Evolutionary conservation across 2,329 filamentous ascomycete genomes (phyloP).

Genomic region (Colletotrichum viniferum): DNA sequence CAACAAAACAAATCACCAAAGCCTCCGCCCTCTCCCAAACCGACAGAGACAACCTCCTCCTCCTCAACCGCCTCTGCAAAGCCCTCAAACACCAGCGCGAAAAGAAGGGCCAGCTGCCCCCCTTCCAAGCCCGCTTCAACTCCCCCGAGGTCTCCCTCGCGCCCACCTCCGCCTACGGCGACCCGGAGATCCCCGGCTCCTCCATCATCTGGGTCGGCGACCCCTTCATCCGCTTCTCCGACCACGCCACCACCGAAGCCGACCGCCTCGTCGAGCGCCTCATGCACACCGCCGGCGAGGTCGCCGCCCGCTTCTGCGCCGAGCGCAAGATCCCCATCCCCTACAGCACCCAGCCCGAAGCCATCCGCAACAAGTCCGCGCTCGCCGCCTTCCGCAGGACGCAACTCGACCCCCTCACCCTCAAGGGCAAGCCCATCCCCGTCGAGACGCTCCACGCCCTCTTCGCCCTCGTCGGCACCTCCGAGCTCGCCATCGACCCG

Average conservation of each 20-base stretch:
- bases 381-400: constrained; percentile 42
- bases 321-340: constrained; percentile 63
- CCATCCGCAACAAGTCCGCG: constrained; percentile 35
- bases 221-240: constrained; percentile 52
- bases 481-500: constrained; percentile 56
- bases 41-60: constrained; percentile 50
- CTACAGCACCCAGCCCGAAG: constrained; percentile 57
- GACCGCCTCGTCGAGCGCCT: constrained; percentile 48
- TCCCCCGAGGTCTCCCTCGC: constrained; percentile 47
- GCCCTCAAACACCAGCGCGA: constrained; percentile 40
- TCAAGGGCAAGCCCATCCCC: constrained; percentile 35
- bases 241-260: constrained; percentile 31
- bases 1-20: constrained; percentile 47
- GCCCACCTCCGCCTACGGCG: constrained; percentile 21
- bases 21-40: constrained; percentile 44
- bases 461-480: constrained; percentile 49
- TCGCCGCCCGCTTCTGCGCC: constrained; percentile 65
- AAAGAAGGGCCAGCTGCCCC: constrained; percentile 20
- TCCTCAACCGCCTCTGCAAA: constrained; percentile 52
- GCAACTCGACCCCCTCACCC: constrained; percentile 38
- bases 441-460: constrained; percentile 34
- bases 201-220: constrained; percentile 46
- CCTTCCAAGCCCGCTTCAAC: neutral
- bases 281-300: constrained; percentile 67
- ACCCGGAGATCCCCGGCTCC: constrained; percentile 13